phyloP scores from a whole-genome alignment of 495 filamentous ascomycete genomes.

The Penicillium lividum region DNA sequence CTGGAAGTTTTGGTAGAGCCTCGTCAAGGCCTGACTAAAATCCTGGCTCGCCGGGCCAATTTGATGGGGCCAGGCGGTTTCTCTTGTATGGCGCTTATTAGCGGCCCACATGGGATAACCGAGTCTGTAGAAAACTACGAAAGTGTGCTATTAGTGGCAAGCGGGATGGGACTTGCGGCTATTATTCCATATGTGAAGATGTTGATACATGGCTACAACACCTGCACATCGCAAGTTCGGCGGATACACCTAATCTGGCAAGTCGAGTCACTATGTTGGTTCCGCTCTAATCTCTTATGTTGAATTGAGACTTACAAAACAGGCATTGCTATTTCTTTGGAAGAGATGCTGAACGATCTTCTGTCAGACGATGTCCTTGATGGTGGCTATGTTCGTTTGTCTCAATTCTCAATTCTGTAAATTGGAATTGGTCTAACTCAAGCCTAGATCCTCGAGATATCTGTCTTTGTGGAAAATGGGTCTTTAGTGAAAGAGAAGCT shows the following conservation, averaged over 20 bases:
- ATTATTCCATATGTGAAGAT: conserved; percentile 34
- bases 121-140: conserved; percentile 27
- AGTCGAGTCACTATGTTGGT: conserved; percentile 13
- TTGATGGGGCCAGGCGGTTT: conserved; percentile 9
- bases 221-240: conserved; percentile 19
- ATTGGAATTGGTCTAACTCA: no score
- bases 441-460: no score
- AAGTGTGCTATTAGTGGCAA: conserved; percentile 32
- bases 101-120: conserved; percentile 29
- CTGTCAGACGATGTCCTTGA: neutral
- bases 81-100: conserved; percentile 27
- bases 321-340: neutral
- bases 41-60: conserved; percentile 10
- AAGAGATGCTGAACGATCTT: neutral
- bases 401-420: no score
- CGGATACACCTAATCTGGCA: conserved; percentile 39
- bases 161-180: conserved; percentile 25
- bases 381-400: neutral
- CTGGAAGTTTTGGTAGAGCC: conserved; percentile 33
- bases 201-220: conserved; percentile 33
- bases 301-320: neutral
- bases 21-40: conserved; percentile 14
- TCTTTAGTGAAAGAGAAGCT: no score
- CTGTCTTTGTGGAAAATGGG: no score
- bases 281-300: neutral